Evolutionary conservation across 2,329 filamentous ascomycete species (phyloP), one percentile per base, ranked within the genome.

Genomic region (Gliomastix tumulicola): DNA sequence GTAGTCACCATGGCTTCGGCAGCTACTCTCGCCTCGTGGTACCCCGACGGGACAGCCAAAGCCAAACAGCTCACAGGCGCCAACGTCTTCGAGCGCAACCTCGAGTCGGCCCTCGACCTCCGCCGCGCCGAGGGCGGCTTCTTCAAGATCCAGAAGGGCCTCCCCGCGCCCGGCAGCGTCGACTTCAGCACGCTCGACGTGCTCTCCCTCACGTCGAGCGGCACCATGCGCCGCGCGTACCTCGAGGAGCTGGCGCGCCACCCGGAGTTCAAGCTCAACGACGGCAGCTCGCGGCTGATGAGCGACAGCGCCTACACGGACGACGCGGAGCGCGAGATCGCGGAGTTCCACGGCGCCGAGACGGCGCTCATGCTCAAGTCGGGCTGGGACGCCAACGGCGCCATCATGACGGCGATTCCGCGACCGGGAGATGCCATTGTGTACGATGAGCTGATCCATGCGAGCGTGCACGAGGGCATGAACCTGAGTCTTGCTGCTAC

Each of bases 171-270:
- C 16, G 38, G 38, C 4, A 19, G 21, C 10, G 30, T 45, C 0
- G 79, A 84, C 55, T 82, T 83, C 48, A 79, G 74, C 2, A 80
- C 76, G 32, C 82, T 80, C 51, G 79, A 83, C 52, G 79, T 82
- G 41, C 66, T 83, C 10, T 80, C 76, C 0, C 59, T 83, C 5
- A 69, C 63, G 3, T 66, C 58, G 2, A 71, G 65, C 7, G 49
- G 59, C 0, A 49, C 51, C 5, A 63, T 77, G n/a, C 68, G 68
- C 6, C 35, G 55, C 5, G 55, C 59, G 3, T 79, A 68, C 43
- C 53, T 78, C 8, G 37, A 59, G 7, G 69, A 74, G 48, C 53
- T 81, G 5, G 30, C 33, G 41, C 53, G 76, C 4, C 22, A 49
- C 42, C 41, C 59, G 27, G 55, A 32, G 47, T 64, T 79, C 17